Evolutionary conservation across 352 stramenopile genomes (phyloP), one percentile per base, ranked within the genome.

Genomic region (Globisporangium orthogonon): DNA sequence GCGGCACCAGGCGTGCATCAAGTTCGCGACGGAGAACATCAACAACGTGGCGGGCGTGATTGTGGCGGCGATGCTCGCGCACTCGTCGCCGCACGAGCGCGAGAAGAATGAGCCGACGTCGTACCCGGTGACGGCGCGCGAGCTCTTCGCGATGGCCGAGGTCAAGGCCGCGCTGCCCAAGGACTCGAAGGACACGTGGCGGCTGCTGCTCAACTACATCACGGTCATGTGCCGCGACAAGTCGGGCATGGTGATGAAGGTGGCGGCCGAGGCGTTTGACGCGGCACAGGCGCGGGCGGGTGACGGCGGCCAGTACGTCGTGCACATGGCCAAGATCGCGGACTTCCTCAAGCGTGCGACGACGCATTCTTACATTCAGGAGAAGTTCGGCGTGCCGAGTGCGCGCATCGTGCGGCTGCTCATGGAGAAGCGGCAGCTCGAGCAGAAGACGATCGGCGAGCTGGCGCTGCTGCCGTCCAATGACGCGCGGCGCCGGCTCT

Each of bases 311-410:
- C 83, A 91, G 59, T 95, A 94, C 58, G 83, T 89, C 28, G 83
- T 95, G 33, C 86, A 95, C 64, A 92, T 95, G 82, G 76, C 89
- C 59, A 95, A 95, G 69, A 93, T 95, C 55, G 69, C 92, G 23
- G 67, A 77, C 44, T 91, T 89, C 52, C 54, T 95, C 31, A 68
- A 78, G 46, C 86, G 89, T 43, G 85, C 74, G 58, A 92, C 83
- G 35, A 83, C 82, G 4, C 86, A 92, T 61, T 70, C 83, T 52
- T 95, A 91, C 56, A 62, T 95, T 1, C 70, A 87, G 41, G 86
- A 95, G 39, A 89, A 86, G 62, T 93, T 79, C 56, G 86, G 86
- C 58, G 75, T 86, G 17, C 70, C 71, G 39, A 95, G 83, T 54
- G 86, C 86, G 50, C 86, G 86, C 52, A 94, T 95, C 62, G 81